Conservation (phyloP, 768 basidiomycete species). For the Heimioporus sp. region DNA sequence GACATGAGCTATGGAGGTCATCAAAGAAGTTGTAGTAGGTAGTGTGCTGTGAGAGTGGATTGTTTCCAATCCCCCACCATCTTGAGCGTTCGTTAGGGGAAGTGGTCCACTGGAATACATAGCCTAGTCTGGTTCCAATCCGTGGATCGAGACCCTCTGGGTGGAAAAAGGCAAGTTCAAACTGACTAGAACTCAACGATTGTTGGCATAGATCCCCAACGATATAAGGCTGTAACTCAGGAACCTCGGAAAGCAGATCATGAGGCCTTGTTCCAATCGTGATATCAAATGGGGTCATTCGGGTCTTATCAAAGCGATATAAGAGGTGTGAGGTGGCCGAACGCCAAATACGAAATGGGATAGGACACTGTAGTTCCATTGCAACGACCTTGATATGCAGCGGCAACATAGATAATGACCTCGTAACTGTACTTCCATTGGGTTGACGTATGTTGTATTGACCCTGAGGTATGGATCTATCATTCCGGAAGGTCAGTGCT, state of each 20-base stretch:
- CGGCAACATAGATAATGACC: too few species aligned
- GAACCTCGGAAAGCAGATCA: slow-evolving; percentile 22
- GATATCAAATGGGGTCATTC: too few species aligned
- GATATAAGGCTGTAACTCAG: slow-evolving; percentile 8
- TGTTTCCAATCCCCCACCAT: slow-evolving; percentile 7
- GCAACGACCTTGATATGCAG: slow-evolving; percentile 13
- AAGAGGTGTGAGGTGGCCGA: slow-evolving; percentile 18
- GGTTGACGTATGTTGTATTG: too few species aligned
- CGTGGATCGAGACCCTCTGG: not conserved
- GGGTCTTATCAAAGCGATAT: too few species aligned
- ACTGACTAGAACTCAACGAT: not conserved
- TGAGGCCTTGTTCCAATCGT: not conserved
- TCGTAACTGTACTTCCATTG: too few species aligned
- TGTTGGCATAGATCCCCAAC: not conserved
- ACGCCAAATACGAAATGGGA: slow-evolving; percentile 38
- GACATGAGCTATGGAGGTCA: too few species aligned
- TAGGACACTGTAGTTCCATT: slow-evolving; percentile 40
- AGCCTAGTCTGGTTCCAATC: slow-evolving; percentile 20
- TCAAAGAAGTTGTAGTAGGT: slow-evolving; percentile 20
- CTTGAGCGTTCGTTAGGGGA: not conserved
- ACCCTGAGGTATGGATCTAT: not conserved
- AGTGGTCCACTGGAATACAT: not conserved
- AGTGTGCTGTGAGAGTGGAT: slow-evolving; percentile 25
- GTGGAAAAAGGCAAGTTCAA: too few species aligned
- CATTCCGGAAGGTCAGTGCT: not conserved